Base-by-base conservation (phyloP, 148 eudicot genomes). In the Cornus florida region DNA sequence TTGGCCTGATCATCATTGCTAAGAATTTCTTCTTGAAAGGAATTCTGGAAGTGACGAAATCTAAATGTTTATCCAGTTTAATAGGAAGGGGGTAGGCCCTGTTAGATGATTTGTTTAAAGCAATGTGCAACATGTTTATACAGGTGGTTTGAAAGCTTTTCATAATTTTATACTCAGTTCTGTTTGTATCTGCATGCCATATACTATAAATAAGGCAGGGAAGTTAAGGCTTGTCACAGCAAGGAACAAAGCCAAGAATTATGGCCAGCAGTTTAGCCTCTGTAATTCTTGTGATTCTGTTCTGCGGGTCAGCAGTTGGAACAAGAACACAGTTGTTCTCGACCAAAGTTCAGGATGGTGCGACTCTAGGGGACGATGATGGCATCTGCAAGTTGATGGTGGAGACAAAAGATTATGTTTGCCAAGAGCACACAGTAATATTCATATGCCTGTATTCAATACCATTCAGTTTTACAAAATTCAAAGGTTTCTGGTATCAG, bases 401-500 rank as follows among this genome's bases (percentile, higher is more conserved):
- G 59, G 82, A 84, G 82, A 73, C 86, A 35, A 71, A 71, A 62
- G 88, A 87, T 31, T 89, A 85, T 74, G 56, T 23, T 10, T 89
- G 92, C 23, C 81, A 89, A 75, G 90, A 89, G 50, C 92, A 89
- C 71, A 87, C 84, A 43, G 92, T 89, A 81, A 78, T 73, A 7
- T 57, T 3, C n/a, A 13, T 19, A 57, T 19, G 66, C 17, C 66
- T 62, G 24, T 20, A 19, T n/a, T 62, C 23, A 17, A 17, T 32
- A 43, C 12, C n/a, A 4, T 59, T 16, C 8, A 50, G 16, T 24
- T 62, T 46, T 28, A 48, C 14, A 22, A 43, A 67, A 0, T 8
- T 2, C 2, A 46, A 5, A 28, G 20, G 13, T 6, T 20, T 70
- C n/a, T 62, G 24, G 28, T 10, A 19, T 33, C 24, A 17, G 7